A percentile compares a stretch with the other conserved stretches of the same genome.
Conservation (phyloP, 75 land plant species). For the Adiantum capillusveneris region DNA sequence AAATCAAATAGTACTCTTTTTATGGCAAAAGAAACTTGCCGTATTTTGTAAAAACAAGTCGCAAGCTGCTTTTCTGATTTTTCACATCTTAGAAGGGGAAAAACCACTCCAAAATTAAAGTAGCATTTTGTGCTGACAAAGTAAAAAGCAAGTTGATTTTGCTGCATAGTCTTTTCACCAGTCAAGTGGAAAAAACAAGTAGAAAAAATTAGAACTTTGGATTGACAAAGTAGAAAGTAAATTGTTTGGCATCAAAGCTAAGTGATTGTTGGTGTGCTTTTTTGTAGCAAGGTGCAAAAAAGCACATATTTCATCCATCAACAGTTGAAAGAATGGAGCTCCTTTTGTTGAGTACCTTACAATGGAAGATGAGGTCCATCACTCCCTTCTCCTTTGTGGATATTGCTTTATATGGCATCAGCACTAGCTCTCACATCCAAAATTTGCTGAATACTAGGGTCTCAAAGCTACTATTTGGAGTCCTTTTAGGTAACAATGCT, state of each 20-base stretch:
- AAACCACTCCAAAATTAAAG: too few species aligned
- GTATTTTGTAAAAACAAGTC: too few species aligned
- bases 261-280: background rate
- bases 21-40: too few species aligned
- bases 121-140: too few species aligned
- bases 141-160: too few species aligned
- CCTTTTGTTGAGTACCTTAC: conserved; percentile 31
- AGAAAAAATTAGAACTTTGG: too few species aligned
- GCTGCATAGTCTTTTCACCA: too few species aligned
- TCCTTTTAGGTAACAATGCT: background rate
- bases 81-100: too few species aligned
- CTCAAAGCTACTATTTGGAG: background rate
- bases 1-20: too few species aligned
- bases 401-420: background rate
- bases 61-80: too few species aligned
- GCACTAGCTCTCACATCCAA: background rate
- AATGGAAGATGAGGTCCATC: conserved; percentile 53
- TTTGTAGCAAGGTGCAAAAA: background rate
- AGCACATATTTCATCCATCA: conserved; percentile 19
- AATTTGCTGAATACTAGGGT: background rate
- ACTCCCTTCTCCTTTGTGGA: conserved; percentile 39
- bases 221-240: too few species aligned
- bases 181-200: too few species aligned
- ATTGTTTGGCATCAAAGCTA: background rate
- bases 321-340: conserved; percentile 42